Evolutionary conservation across 305 asterid genomes (phyloP), one percentile per base, ranked within the genome.

Genomic region (Fraxinus ornus): DNA sequence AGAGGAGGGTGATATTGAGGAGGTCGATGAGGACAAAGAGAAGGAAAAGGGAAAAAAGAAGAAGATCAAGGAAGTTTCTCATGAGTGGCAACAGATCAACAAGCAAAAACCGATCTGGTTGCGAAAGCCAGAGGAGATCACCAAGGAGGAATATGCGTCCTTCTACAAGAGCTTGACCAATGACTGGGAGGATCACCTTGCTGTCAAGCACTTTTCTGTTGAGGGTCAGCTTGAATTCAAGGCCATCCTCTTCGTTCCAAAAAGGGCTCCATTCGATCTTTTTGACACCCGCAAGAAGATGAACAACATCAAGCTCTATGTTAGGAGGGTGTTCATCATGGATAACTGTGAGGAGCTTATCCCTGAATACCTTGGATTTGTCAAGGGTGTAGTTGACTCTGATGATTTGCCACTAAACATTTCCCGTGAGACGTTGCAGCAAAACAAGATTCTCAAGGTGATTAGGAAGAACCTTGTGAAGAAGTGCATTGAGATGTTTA

Each of bases 101-200:
- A 93, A 91, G 73, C 97, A 90, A 86, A 93, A 93, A 28, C 97
- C 95, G 2, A 93, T 93, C 24, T 93, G 97, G 97, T 86, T 91
- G 55, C 92, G 95, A 8, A 93, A 93, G 57, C 93, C 94, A 0
- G 94, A 93, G 74, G 97, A 93, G 24, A 91, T 91, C 35, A 86
- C 92, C 0, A 91, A 93, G 83, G 97, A 91, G 0, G 95, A 93
- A 47, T 93, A 93, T 15, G 94, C 93, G 10, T 84, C 95, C 0
- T 93, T 93, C 86, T 93, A 93, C 90, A 93, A 91, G 89, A 93
- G 95, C 88, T 30, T 92, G 76, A 92, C 96, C 0, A 90, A 92
- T 13, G 96, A 91, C 39, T 93, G 97, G 95, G 95, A 93, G 66
- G 97, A 93, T 0, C 95, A 93, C 60, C 94, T 93, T 21, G 93